Evolutionary conservation across 208 protist species (phyloP).

Genomic region (Trypanosoma scelopori): DNA sequence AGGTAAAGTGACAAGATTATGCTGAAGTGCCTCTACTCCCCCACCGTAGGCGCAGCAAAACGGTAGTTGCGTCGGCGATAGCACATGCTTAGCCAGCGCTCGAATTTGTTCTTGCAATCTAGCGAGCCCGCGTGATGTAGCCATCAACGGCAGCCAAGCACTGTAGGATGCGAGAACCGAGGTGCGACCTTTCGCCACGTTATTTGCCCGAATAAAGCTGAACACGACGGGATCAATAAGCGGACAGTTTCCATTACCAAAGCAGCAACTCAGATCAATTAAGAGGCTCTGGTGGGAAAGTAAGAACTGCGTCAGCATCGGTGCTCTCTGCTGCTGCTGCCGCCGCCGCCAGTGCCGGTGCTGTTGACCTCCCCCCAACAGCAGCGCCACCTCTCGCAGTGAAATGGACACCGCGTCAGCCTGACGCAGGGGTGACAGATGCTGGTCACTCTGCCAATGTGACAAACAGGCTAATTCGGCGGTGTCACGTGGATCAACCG

Average conservation of each 20-base stretch:
- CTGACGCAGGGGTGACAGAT: conserved; percentile 32
- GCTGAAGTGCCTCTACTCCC: conserved; percentile 26
- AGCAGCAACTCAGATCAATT: conserved; percentile 58
- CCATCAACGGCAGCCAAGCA: conserved; percentile 37
- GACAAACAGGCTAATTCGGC: conserved; percentile 25
- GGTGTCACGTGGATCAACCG: conserved; percentile 10
- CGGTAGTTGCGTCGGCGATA: conserved; percentile 16
- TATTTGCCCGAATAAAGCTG: conserved; percentile 7
- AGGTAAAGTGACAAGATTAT: conserved; percentile 25
- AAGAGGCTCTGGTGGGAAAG: conserved; percentile 61
- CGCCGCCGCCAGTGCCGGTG: too few relatives aligned
- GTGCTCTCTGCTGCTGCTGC: neutral
- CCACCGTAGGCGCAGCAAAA: conserved; percentile 44
- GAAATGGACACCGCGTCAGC: conserved; percentile 36
- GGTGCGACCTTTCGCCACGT: conserved; percentile 24
- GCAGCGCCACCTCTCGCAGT: conserved; percentile 27
- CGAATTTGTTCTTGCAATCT: conserved; percentile 19
- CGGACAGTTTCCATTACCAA: conserved; percentile 21
- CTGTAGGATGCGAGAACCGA: conserved; percentile 34
- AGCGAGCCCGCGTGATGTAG: conserved; percentile 15
- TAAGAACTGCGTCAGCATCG: conserved; percentile 30
- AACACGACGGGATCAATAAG: conserved; percentile 9
- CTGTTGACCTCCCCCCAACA: conserved; percentile 16
- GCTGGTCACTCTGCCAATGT: conserved; percentile 33
- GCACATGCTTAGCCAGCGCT: conserved; percentile 1